phyloP scores from a whole-genome alignment of 2,329 filamentous ascomycete species.

The Kalaharituber pfeilii region DNA sequence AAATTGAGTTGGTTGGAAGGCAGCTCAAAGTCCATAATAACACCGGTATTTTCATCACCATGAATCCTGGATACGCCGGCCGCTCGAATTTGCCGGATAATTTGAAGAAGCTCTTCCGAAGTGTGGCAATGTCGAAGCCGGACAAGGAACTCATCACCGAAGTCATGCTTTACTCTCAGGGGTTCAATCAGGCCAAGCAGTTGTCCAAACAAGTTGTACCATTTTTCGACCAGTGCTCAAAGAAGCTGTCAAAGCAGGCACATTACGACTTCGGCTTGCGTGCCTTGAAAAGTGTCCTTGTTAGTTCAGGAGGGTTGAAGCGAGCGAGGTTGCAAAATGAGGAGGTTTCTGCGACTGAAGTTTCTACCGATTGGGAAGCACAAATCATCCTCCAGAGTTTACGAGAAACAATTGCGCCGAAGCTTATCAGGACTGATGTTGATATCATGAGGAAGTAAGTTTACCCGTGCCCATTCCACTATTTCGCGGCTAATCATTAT shows the following conservation, averaged over 20 bases:
- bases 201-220: slow-evolving; percentile 92
- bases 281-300: slow-evolving; percentile 93
- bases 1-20: slow-evolving; percentile 87
- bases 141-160: slow-evolving; percentile 99
- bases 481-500: slow-evolving; percentile 1
- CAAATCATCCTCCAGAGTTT: slow-evolving; percentile 98
- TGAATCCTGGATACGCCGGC: slow-evolving; percentile 98
- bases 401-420: slow-evolving; percentile 93
- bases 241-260: slow-evolving; percentile 75
- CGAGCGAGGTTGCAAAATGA: slow-evolving; percentile 36
- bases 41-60: slow-evolving; percentile 91
- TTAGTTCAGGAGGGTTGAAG: slow-evolving; percentile 93
- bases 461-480: not conserved
- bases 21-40: slow-evolving; percentile 79
- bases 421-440: slow-evolving; percentile 83
- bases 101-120: slow-evolving; percentile 97
- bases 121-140: slow-evolving; percentile 98
- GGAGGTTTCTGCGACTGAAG: slow-evolving; percentile 8
- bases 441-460: slow-evolving; percentile 52
- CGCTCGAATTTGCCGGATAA: slow-evolving; percentile 97
- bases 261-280: slow-evolving; percentile 98
- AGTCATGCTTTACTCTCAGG: slow-evolving; percentile 99
- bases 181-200: slow-evolving; percentile 88
- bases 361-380: slow-evolving; percentile 41
- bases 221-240: slow-evolving; percentile 86